phyloP scores from a whole-genome alignment of 1,284 basidiomycete genomes.

The Marasmius fiardii region DNA sequence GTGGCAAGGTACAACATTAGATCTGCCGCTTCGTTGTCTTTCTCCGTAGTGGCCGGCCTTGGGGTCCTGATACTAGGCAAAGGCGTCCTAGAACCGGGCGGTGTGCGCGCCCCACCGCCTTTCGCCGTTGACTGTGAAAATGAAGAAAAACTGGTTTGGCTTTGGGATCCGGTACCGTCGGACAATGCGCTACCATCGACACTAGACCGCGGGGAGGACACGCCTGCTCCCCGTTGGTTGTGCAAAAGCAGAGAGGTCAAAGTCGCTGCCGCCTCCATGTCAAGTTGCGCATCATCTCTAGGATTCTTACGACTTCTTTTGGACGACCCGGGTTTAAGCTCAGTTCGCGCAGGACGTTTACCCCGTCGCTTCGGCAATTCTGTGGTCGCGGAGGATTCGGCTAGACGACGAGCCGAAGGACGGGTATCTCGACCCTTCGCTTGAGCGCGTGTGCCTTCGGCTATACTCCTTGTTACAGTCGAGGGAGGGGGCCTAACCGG shows the following conservation, averaged over 20 bases:
- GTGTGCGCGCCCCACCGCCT: background rate
- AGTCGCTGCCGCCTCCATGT: conserved; percentile 78
- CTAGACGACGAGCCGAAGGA: background rate
- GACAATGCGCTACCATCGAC: conserved; percentile 42
- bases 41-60: conserved; percentile 52
- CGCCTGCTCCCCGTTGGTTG: conserved; percentile 54
- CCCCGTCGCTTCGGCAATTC: conserved; percentile 14
- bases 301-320: conserved; percentile 22
- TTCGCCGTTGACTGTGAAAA: background rate
- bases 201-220: conserved; percentile 64
- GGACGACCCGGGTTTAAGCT: conserved; percentile 19
- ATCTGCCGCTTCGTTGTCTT: conserved; percentile 76
- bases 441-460: conserved; percentile 42
- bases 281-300: conserved; percentile 52
- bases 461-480: conserved; percentile 36
- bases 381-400: background rate
- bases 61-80: conserved; percentile 25
- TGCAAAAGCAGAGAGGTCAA: conserved; percentile 67
- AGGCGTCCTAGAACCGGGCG: conserved; percentile 7
- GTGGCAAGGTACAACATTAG: conserved; percentile 78
- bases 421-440: conserved; percentile 19
- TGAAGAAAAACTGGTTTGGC: conserved; percentile 33
- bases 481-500: conserved; percentile 41
- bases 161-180: conserved; percentile 52
- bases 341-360: conserved; percentile 24